Evolutionary conservation across 1,284 basidiomycete species (phyloP).

Genomic region (Pisolithus thermaeus): DNA sequence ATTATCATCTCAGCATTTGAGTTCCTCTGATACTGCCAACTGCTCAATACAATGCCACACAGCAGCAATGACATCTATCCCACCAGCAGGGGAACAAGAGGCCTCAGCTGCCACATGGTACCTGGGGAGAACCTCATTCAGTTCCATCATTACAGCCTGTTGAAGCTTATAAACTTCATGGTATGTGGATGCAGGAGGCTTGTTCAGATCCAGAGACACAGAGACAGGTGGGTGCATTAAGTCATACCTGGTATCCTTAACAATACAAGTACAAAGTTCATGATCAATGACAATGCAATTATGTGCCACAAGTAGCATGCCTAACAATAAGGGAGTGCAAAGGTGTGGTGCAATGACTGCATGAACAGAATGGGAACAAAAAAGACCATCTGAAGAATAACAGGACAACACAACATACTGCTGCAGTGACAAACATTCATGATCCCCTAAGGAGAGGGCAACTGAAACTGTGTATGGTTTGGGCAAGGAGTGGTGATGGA

Average conservation of each 20-base stretch:
- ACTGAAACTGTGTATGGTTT: slow-evolving; percentile 1
- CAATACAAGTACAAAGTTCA: slow-evolving; percentile 6
- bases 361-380: background rate
- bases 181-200: background rate
- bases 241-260: slow-evolving; percentile 19
- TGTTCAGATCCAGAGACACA: background rate
- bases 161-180: background rate
- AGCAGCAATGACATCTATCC: background rate
- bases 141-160: background rate
- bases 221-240: slow-evolving; percentile 10
- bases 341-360: slow-evolving; percentile 2
- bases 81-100: background rate
- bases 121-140: background rate
- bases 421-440: background rate
- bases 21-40: background rate
- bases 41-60: background rate
- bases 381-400: background rate
- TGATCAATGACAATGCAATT: slow-evolving; percentile 3
- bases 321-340: slow-evolving; percentile 3
- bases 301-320: background rate
- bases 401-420: slow-evolving; percentile 1
- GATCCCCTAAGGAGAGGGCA: background rate
- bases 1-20: background rate
- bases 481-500: background rate
- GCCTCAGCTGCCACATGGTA: background rate